phyloP scores from a whole-genome alignment of 2,329 filamentous ascomycete species.

The Colletotrichum musae region DNA sequence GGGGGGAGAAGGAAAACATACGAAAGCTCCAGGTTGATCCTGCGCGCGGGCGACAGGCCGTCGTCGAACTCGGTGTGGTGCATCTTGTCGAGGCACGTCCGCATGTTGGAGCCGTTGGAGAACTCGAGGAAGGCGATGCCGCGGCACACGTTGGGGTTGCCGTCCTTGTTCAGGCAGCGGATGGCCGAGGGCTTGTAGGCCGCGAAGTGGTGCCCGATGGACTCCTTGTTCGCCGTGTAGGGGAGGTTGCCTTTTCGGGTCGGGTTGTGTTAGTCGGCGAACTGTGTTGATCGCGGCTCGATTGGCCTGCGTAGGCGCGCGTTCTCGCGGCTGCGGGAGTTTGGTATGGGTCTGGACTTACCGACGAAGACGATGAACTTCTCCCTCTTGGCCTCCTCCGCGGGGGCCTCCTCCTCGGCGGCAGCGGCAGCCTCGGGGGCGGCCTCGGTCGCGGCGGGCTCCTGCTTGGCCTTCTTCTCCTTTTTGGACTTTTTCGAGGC shows the following conservation, averaged over 20 bases:
- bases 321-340: too few relatives aligned
- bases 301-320: neutral
- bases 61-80: slow-evolving; percentile 86
- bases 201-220: slow-evolving; percentile 82
- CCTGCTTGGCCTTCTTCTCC: slow-evolving; percentile 52
- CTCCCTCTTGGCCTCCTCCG: slow-evolving; percentile 55
- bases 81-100: slow-evolving; percentile 91
- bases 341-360: slow-evolving; percentile 45
- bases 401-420: slow-evolving; percentile 19
- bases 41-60: slow-evolving; percentile 69
- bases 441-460: slow-evolving; percentile 17
- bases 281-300: slow-evolving; percentile 4
- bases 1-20: slow-evolving; percentile 58
- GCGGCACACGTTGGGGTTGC: slow-evolving; percentile 74
- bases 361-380: slow-evolving; percentile 86
- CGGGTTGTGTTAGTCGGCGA: slow-evolving; percentile 47
- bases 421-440: slow-evolving; percentile 26
- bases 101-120: slow-evolving; percentile 87
- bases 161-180: slow-evolving; percentile 80
- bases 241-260: slow-evolving; percentile 81
- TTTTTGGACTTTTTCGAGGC: slow-evolving; percentile 48
- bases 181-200: slow-evolving; percentile 79
- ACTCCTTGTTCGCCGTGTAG: slow-evolving; percentile 80
- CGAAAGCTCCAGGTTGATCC: slow-evolving; percentile 95
- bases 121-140: slow-evolving; percentile 94